A percentile compares a stretch with the other conserved stretches of the same genome.
Conservation (phyloP, 768 basidiomycete species). For the Lyophyllum atratum region DNA sequence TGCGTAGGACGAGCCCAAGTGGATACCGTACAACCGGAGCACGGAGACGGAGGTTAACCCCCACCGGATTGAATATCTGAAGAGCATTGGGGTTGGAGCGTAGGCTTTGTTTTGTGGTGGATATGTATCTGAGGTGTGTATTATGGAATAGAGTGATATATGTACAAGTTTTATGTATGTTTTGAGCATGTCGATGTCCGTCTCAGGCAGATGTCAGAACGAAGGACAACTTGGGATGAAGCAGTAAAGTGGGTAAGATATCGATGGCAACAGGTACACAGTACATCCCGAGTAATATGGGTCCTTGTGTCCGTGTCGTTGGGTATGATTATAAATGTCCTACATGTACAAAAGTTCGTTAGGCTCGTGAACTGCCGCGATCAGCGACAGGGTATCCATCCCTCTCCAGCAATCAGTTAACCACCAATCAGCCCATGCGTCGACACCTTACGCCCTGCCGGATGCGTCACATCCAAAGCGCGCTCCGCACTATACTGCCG, state of each 20-base stretch:
- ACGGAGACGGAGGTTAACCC: conserved; percentile 63
- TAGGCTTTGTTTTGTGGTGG: conserved; percentile 13
- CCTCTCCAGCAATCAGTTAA: background rate
- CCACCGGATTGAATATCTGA: conserved; percentile 62
- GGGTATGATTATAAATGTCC: background rate
- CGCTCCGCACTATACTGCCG: background rate
- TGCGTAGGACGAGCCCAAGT: conserved; percentile 85
- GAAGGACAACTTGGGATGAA: background rate
- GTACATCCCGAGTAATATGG: no score
- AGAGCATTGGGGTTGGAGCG: conserved; percentile 45
- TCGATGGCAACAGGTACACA: no score
- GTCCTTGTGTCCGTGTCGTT: background rate
- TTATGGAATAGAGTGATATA: background rate
- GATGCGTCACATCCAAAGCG: background rate
- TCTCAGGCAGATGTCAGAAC: background rate
- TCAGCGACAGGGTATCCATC: background rate
- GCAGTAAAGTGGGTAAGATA: background rate
- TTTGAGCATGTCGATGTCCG: background rate
- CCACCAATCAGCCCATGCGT: background rate
- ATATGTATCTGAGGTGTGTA: background rate
- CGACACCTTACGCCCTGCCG: background rate
- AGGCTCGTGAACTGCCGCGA: background rate
- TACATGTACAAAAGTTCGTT: background rate
- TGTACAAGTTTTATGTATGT: background rate
- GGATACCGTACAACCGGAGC: conserved; percentile 76